Base-by-base conservation (phyloP, 108 stramenopile genomes). In the Pseudonitzschia pungens region DNA sequence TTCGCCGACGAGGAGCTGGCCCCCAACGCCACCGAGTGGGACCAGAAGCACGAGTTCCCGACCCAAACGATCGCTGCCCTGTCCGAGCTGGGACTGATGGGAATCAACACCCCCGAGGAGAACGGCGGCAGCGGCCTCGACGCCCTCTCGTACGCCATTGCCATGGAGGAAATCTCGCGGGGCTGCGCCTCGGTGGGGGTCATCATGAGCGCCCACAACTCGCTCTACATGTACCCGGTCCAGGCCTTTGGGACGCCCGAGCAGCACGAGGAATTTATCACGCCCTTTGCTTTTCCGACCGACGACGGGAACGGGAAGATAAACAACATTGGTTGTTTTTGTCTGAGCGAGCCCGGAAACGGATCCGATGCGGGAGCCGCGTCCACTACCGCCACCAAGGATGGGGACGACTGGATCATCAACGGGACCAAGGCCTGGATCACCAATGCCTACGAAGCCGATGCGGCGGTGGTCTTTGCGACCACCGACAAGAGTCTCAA, bases 371-470 rank as follows among this genome's bases (percentile, higher is more conserved):
- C 96, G 31, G 98, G 97, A 31, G 98, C 98, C 1, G 98, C 98
- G 10, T 68, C 83, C 29, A 96, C 96, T 9, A 97, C 96, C 6
- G 98, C 98, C 41, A 90, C 78, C 40, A 77, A 81, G 26, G 93
- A 94, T 72, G 95, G 95, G 10, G 91, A 90, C 70, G 84, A 87
- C 55, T 99, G 92, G 92, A 84, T 96, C 55, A 74, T 99, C 29
- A 96, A 97, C 80, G 98, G 98, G n/a, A 96, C 95, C 68, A 99
- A 99, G 84, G 98, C 98, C 24, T 99, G 98, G 98, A 99, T 99
- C 79, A 97, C 96, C 32, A 99, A 99, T 81, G 97, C 98, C 9
- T 86, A 96, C 71, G 97, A 97, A 72, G 85, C 97, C 10, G 68
- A 84, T 65, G 92, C 93, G 0, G 93, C 96, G 15, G 89, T 99